Base-by-base conservation (phyloP, 768 basidiomycete species). In the Collybiopsis luxurians region DNA sequence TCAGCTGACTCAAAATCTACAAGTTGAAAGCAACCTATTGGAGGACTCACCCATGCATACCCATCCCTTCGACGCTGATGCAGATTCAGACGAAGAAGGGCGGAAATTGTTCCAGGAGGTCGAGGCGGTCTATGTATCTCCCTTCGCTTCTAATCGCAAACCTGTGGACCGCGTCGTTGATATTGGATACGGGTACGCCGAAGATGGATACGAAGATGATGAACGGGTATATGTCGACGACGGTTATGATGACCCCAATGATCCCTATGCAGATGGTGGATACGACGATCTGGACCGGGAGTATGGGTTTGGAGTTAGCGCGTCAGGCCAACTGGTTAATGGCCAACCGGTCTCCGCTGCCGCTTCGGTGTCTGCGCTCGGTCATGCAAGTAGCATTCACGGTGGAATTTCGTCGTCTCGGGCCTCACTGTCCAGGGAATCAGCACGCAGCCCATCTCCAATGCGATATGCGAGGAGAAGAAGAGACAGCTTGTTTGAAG, bases 161-260 rank as follows among this genome's bases (percentile, higher is more conserved):
- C 21, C 36, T 10, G 36, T 5, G 12, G 28, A 44, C 23, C 28
- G 43, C 10, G 39, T 40, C 45, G 31, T 55, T 21, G 54, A 55
- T 23, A 46, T 23, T 3, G 54, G 54, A 3, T 55, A 27, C 17
- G 54, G 54, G 30, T 55, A 55, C 26, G 54, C 44, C 23, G 54
- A 55, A 39, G 39, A 26, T 3, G 54, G 54, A 46, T 55, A 46
- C 21, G 54, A 55, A 30, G 54, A 55, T 55, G 54, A 55, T 21
- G 54, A 55, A 24, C 40, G 54, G 26, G 54, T 55, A 21, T 55
- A 55, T 47, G 43, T 55, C 36, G 54, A 55, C 38, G 54, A 55
- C 26, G 54, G 54, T 10, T 55, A 36, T 27, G 45, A 47, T 38
- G 54, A 47, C 13, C 54, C 54, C 2, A 47, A 21, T 47, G 23